These are phyloP conservation scores for Xylaria intraflava DNA, from an alignment of 495 filamentous ascomycete genomes.

Conservation along the genomic window DNA sequence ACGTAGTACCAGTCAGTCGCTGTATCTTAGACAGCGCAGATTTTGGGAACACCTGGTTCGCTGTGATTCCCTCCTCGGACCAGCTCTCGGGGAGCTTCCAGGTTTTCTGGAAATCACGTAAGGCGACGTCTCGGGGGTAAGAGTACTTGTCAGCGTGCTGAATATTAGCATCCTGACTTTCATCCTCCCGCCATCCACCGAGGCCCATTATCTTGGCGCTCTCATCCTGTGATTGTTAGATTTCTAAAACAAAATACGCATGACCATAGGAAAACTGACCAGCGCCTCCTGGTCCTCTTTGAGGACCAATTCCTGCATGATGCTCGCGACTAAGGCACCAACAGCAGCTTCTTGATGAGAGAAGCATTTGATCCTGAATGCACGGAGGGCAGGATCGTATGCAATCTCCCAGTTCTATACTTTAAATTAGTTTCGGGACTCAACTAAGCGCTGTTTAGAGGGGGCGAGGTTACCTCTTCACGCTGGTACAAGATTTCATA, in stretches of 20 bases:
- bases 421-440: constrained; percentile 4
- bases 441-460: neutral
- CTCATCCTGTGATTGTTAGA: neutral
- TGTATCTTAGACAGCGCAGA: constrained; percentile 16
- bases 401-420: constrained; percentile 20
- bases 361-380: constrained; percentile 29
- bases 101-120: neutral
- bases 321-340: constrained; percentile 8
- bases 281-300: constrained; percentile 7
- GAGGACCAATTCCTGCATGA: constrained; percentile 19
- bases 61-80: neutral
- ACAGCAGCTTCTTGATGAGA: constrained; percentile 19
- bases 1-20: constrained; percentile 18
- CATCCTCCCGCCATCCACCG: neutral
- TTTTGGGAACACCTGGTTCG: constrained; percentile 14
- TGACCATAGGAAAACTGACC: constrained; percentile 14
- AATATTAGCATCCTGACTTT: neutral
- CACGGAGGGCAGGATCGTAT: constrained; percentile 23
- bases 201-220: neutral
- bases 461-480: constrained; percentile 16
- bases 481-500: constrained; percentile 11
- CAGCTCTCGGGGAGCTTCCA: constrained; percentile 16
- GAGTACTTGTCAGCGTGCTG: neutral
- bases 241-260: neutral
- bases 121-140: constrained; percentile 12